Evolutionary conservation across 805 yeast genomes (phyloP), one percentile per base, ranked within the genome.

Genomic region (Saturnispora quitensis): DNA sequence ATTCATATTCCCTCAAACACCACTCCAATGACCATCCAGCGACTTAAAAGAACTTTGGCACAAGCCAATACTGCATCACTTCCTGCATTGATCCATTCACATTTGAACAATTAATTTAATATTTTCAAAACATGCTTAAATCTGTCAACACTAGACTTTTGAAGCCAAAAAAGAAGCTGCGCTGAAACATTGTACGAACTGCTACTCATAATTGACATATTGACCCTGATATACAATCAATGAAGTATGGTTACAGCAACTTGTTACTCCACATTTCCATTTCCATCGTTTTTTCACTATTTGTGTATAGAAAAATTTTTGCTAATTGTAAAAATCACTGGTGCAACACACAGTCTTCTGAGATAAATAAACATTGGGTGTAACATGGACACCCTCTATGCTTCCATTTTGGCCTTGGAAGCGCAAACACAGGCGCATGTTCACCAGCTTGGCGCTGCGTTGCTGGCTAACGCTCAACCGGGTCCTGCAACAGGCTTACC

Each of bases 41-140:
- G 47, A 20, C 47, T 49, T 15, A 49, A 49, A 15, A 34, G 51
- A 25, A 17, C 43, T 5, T 20, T 49, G 18, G 51, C 51, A 18
- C 24, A 43, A 8, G 18, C 43, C 9, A 22, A 18, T 8, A 22
- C 47, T 17, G 51, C 45, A 3, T 15, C 47, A 6, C 33, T 49
- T 3, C 51, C 51, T 10, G 51, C 51, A 24, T 35, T 49, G 31
- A 49, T 49, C 17, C 47, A 49, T 20, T 28, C 42, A 9, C 47
- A 49, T 35, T 27, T 49, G 15, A 43, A 43, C n/a, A 47, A 24
- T 27, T 40, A 31, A 24, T 13, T 18, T 9, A 9, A 6, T 9
- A 12, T 17, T 5, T 7, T 35, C 24, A 38, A 38, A 38, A 38
- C 9, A 18, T 12, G 22, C 42, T 38, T 10, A 18, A 18, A 18